Base-by-base conservation (phyloP, 331 rosid species). In the Prunus yedoensis region DNA sequence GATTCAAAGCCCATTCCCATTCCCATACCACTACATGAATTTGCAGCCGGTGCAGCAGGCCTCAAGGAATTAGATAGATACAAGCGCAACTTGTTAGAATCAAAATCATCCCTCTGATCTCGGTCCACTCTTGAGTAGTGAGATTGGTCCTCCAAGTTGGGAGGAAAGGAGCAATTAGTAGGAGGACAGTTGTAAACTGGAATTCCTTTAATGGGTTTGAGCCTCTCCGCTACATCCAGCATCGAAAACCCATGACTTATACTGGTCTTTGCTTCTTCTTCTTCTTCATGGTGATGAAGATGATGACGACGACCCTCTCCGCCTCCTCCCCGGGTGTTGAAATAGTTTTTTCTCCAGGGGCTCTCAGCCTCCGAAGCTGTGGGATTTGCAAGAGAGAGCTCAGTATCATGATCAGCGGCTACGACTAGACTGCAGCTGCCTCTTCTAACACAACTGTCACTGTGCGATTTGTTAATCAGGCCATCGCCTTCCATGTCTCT, bases 201-300 rank as follows among this genome's bases (percentile, higher is more conserved):
- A 46, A 92, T 81, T 82, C 96, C 94, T 67, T 89, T 87, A 28
- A 90, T 86, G 82, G 90, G 87, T 76, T 62, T 85, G 30, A 80
- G 46, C 49, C 66, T 17, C 49, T 78, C 80, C 1, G 82, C 67
- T 32, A 73, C 49, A 62, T 69, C 82, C 18, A 78, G 74, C 68
- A 75, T 71, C 41, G 86, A 74, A 68, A 70, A 79, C 78, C 80
- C 78, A 65, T 63, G 79, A 71, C 82, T 77, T 47, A 70, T 70
- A 7, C n/a, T 5, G 41, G 41, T 35, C 41, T 35, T 35, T 35
- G 8, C 41, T 35, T 35, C 41, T 35, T 35, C 41, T 35, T 35
- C 41, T 35, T 35, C 41, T 35, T 35, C 41, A 35, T 35, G 41
- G 35, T 60, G n/a, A 28, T 6, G 38, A 32, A 25, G 32, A 60